Evolutionary conservation across 2,329 filamentous ascomycete species (phyloP).

Genomic region (Mycogone perniciosa): DNA sequence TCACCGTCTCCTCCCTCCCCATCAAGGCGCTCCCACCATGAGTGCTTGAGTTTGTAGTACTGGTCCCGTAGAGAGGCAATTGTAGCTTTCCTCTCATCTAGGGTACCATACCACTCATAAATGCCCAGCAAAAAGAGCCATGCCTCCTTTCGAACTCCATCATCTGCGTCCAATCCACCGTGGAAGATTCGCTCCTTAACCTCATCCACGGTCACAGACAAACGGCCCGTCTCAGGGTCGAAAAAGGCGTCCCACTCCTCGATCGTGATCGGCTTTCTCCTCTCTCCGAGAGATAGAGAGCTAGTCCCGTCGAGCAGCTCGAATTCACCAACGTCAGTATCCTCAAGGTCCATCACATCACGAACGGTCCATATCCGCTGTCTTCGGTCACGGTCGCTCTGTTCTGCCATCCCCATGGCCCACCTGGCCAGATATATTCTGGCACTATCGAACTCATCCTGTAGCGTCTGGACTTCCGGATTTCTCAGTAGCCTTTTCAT

Average conservation of each 20-base stretch:
- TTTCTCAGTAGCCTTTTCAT: constrained; percentile 78
- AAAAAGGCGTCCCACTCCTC: constrained; percentile 93
- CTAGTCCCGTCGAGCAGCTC: constrained; percentile 81
- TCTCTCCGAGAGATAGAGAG: constrained; percentile 67
- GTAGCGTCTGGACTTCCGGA: constrained; percentile 87
- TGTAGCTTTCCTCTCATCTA: constrained; percentile 75
- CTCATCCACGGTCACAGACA: constrained; percentile 79
- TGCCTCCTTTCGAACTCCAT: constrained; percentile 90
- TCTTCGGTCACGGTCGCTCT: constrained; percentile 80
- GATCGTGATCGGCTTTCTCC: constrained; percentile 68
- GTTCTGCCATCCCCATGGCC: constrained; percentile 98
- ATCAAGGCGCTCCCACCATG: constrained; percentile 92
- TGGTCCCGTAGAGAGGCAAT: constrained; percentile 84
- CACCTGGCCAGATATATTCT: constrained; percentile 89
- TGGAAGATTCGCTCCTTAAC: constrained; percentile 98
- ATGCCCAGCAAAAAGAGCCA: constrained; percentile 93
- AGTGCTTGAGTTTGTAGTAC: constrained; percentile 86
- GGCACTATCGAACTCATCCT: constrained; percentile 96
- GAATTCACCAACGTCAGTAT: constrained; percentile 92
- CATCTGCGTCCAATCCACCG: constrained; percentile 79
- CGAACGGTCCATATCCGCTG: constrained; percentile 89
- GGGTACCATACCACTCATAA: constrained; percentile 86
- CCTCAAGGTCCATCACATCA: constrained; percentile 88
- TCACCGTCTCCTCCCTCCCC: constrained; percentile 75
- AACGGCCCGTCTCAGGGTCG: constrained; percentile 63